Base-by-base conservation (phyloP, 176 grass and related monocot species). In the Oryza rufipogon region DNA sequence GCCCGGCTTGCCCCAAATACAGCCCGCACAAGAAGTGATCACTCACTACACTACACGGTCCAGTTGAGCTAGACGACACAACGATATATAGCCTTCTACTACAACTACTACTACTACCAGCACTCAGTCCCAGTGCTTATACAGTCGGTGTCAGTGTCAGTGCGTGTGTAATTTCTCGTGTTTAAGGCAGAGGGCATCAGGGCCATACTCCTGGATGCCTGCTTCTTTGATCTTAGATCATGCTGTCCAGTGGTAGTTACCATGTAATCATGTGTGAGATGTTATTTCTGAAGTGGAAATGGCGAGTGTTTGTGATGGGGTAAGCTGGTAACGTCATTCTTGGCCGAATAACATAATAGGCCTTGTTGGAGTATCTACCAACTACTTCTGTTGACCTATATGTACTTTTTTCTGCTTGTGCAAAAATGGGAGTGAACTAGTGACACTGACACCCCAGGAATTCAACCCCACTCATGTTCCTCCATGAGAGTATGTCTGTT, bases 1-100 rank as follows among this genome's bases (percentile, higher is more conserved):
- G 93, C 89, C 91, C 88, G 39, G 91, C 88, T 0, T 88, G 89
- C 80, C 96, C 96, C 36, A 91, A 32, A 10, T 95, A 87, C 91
- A 86, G 76, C 58, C 91, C 92, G 30, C 81, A 88, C 79, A 86
- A 82, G 58, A 91, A 92, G 84, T 87, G 11, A 32, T 13, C 20
- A 9, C 11, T 11, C 20, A 17, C 5, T 44, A 16, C 5, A n/a
- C 41, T 47, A 9, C 28, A 12, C 12, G 72, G 17, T 66, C 77
- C 70, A 66, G 11, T 17, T 25, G 26, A 61, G 64, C 82, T 81
- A 77, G 68, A 74, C 79, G 48, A 56, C 19, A 60, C 56, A 60
- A 58, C 7, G 56, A 30, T 71, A 64, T 44, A n/a, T 23, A 60
- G 45, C 14, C 9, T 10, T 20, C 44, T 68, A 76, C 60, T 25